These are phyloP conservation scores for Exophiala dermatitidis DNA, from an alignment of 2,329 filamentous ascomycete species.

Conservation along the genomic window DNA sequence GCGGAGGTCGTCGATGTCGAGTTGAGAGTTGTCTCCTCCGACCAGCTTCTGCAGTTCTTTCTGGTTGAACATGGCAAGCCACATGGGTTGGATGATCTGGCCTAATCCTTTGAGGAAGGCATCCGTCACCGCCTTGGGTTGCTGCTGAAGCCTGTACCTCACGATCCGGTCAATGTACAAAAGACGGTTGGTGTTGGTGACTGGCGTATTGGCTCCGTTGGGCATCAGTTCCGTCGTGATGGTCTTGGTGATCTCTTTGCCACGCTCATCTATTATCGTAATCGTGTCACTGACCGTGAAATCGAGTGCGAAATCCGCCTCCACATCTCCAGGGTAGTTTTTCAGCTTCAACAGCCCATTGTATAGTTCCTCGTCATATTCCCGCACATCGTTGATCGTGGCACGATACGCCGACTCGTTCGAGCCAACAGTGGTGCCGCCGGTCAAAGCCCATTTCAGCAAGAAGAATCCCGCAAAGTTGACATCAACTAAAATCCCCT, in stretches of 20 bases:
- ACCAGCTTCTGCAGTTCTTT: constrained; percentile 88
- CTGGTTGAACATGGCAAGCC: constrained; percentile 99
- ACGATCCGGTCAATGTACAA: constrained; percentile 93
- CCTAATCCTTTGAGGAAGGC: constrained; percentile 83
- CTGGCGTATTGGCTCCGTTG: constrained; percentile 65
- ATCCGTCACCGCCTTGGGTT: constrained; percentile 72
- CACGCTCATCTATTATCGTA: constrained; percentile 29
- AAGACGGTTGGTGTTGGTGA: constrained; percentile 86
- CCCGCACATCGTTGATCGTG: constrained; percentile 88
- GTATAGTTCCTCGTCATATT: constrained; percentile 85
- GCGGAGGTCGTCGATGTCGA: constrained; percentile 80
- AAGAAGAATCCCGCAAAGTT: constrained; percentile 93
- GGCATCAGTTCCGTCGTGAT: constrained; percentile 69
- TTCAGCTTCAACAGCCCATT: constrained; percentile 60
- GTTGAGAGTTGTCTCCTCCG: constrained; percentile 75
- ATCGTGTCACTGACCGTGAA: constrained; percentile 78
- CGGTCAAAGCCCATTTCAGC: constrained; percentile 82
- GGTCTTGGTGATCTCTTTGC: constrained; percentile 46
- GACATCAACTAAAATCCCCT: constrained; percentile 89
- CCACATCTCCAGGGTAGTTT: constrained; percentile 52
- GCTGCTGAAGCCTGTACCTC: constrained; percentile 73
- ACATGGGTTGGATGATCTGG: constrained; percentile 80
- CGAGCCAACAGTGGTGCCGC: constrained; percentile 54
- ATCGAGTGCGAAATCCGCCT: constrained; percentile 66
- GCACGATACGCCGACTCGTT: constrained; percentile 70